Base-by-base conservation (phyloP, 177 flowering plant species). In the Telopea speciosissima region DNA sequence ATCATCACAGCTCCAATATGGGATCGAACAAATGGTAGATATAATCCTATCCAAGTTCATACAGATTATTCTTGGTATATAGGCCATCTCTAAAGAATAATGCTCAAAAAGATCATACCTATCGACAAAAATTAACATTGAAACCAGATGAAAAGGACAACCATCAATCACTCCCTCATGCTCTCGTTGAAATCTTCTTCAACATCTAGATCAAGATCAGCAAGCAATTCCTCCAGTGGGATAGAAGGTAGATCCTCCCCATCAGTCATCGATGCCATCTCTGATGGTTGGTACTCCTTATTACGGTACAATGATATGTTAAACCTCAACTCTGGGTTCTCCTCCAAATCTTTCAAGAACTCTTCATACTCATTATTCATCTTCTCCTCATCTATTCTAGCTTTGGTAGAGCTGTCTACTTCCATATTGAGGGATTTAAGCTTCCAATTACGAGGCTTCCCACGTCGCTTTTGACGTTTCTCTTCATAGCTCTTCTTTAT, bases 301-400 rank as follows among this genome's bases (percentile, higher is more conserved):
- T 90, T 83, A 1, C 85, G 86, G 78, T 93, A 93, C 66, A 93
- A 70, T 17, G 93, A 90, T 63, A 91, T 74, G 65, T 89, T 88
- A 71, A 90, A 90, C 76, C 93, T 83, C 84, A 91, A n/a, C 23
- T 93, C 97, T 25, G 97, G 96, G 73, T 93, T 87, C 81, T 93
- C 96, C 76, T 93, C 97, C 80, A 93, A 70, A 73, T 90, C 94
- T 52, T 80, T 82, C 84, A 89, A 81, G 81, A 93, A 93, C 76
- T 85, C 78, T 70, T 90, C 98, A 73, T 90, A 91, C 70, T 93
- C 98, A 0, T 76, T 13, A 67, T 76, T 74, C 81, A 72, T 72
- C 83, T 85, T 91, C 66, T 90, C 92, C 70, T 80, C 84, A 68
- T 86, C 84, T 52, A 45, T 65, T 78, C 76, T 84, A 52, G 80